A percentile compares a stretch with the other conserved stretches of the same genome.
These are phyloP conservation scores for Aegilops tauschii DNA, from an alignment of 176 grass and related monocot genomes.

Conservation along the genomic window DNA sequence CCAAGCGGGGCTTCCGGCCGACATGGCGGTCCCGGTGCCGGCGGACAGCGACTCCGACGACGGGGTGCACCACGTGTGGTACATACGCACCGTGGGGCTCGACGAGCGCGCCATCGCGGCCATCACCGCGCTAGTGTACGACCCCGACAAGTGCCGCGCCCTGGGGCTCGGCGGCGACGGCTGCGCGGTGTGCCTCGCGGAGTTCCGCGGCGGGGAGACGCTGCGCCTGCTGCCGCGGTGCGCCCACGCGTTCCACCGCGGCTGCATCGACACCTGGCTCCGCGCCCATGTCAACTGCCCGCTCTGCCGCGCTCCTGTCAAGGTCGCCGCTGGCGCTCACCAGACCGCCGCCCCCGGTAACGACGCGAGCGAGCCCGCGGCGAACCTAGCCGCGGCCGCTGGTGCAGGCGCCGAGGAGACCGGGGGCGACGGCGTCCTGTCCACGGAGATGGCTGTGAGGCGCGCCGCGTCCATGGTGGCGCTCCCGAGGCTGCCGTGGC, in stretches of 20 bases:
- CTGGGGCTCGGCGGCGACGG: neutral
- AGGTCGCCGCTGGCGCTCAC: neutral
- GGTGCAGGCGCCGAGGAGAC: neutral
- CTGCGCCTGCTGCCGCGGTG: slow-evolving; percentile 80
- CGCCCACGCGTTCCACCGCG: slow-evolving; percentile 75
- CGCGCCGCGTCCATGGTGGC: slow-evolving; percentile 36
- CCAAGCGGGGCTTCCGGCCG: neutral
- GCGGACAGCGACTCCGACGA: neutral
- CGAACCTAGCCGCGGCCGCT: neutral
- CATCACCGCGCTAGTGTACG: slow-evolving; percentile 71
- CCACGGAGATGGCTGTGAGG: slow-evolving; percentile 13
- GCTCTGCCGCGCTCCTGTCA: slow-evolving; percentile 70
- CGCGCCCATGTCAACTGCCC: slow-evolving; percentile 76
- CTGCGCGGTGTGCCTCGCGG: slow-evolving; percentile 78
- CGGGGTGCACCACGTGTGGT: slow-evolving; percentile 74
- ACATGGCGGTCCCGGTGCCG: neutral
- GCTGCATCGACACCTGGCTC: slow-evolving; percentile 89
- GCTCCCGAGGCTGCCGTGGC: slow-evolving; percentile 23
- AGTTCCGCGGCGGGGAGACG: slow-evolving; percentile 79
- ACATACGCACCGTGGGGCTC: slow-evolving; percentile 80
- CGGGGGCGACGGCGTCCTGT: neutral
- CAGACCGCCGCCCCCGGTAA: neutral
- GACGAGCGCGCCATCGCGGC: slow-evolving; percentile 72
- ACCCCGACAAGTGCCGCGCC: slow-evolving; percentile 31
- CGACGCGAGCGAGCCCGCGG: neutral